phyloP scores from a whole-genome alignment of 192 early-diverging fungal species.

The Coemansia sp. region DNA sequence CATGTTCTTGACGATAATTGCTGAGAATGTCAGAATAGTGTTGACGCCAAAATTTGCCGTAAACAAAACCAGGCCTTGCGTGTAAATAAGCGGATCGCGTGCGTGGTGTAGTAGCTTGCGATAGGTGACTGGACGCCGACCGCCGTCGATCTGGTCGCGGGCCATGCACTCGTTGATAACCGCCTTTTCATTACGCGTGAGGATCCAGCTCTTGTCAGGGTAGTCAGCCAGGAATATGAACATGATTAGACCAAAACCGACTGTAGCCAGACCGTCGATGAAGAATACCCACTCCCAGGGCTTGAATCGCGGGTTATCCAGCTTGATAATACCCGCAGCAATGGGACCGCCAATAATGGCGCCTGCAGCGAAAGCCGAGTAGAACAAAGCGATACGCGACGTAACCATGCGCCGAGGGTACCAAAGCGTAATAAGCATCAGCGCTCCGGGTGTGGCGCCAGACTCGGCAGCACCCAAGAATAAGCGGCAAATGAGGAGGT shows the following conservation, averaged over 20 bases:
- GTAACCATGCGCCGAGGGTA: conserved; percentile 49
- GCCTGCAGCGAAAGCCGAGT: conserved; percentile 41
- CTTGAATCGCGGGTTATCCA: conserved; percentile 28
- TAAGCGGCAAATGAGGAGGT: conserved; percentile 39
- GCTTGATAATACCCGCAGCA: conserved; percentile 42
- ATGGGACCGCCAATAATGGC: conserved; percentile 45
- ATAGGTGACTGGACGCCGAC: conserved; percentile 29
- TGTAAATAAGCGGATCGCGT: conserved; percentile 32
- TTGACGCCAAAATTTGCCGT: conserved; percentile 47
- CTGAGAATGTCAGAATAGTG: conserved; percentile 45
- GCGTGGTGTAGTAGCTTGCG: conserved; percentile 18
- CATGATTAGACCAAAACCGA: conserved; percentile 33
- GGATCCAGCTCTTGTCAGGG: conserved; percentile 41
- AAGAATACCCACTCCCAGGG: conserved; percentile 53
- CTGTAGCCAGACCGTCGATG: conserved; percentile 42
- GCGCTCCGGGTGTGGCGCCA: conserved; percentile 42
- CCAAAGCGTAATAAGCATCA: conserved; percentile 48
- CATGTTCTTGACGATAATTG: conserved; percentile 44
- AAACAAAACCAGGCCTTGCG: conserved; percentile 39
- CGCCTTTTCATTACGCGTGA: conserved; percentile 27
- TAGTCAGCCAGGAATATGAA: conserved; percentile 40
- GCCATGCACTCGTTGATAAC: conserved; percentile 32
- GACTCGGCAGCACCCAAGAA: conserved; percentile 49
- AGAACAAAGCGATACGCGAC: conserved; percentile 41
- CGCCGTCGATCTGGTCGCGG: conserved; percentile 32